phyloP scores from a whole-genome alignment of 2,329 filamentous ascomycete species.

The Corynespora cassiicola region DNA sequence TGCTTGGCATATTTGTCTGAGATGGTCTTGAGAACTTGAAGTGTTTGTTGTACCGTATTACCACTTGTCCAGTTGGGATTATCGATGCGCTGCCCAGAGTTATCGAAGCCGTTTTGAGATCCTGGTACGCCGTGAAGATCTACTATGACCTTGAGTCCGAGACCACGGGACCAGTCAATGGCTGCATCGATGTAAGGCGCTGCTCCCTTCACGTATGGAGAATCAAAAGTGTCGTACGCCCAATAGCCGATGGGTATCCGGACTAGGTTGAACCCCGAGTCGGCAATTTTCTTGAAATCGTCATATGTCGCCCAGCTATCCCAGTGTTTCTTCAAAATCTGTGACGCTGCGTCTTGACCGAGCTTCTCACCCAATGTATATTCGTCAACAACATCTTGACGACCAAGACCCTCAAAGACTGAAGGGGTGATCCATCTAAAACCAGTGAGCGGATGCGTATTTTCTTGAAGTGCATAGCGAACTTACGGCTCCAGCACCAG shows the following conservation, averaged over 20 bases:
- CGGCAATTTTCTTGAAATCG: conserved; percentile 64
- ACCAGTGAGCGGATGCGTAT: too few relatives aligned
- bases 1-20: conserved; percentile 62
- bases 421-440: conserved; percentile 64
- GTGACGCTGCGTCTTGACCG: conserved; percentile 53
- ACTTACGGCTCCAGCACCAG: conserved; percentile 47
- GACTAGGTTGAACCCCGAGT: conserved; percentile 65
- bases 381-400: conserved; percentile 55
- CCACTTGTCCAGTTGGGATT: conserved; percentile 55
- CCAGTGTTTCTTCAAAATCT: conserved; percentile 58
- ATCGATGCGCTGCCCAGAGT: conserved; percentile 60
- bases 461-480: conserved; percentile 1
- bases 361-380: conserved; percentile 59
- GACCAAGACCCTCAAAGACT: conserved; percentile 52
- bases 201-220: conserved; percentile 60
- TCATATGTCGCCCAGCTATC: conserved; percentile 56
- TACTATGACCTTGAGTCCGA: conserved; percentile 63
- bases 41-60: conserved; percentile 56
- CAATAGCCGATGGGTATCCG: conserved; percentile 67
- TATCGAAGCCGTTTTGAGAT: conserved; percentile 68
- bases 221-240: conserved; percentile 60
- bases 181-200: conserved; percentile 62
- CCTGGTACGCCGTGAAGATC: conserved; percentile 65
- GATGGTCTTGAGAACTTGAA: conserved; percentile 64
- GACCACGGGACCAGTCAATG: conserved; percentile 62